Evolutionary conservation across 139 green algal species (phyloP).

Genomic region (Tetraselmis striata): DNA sequence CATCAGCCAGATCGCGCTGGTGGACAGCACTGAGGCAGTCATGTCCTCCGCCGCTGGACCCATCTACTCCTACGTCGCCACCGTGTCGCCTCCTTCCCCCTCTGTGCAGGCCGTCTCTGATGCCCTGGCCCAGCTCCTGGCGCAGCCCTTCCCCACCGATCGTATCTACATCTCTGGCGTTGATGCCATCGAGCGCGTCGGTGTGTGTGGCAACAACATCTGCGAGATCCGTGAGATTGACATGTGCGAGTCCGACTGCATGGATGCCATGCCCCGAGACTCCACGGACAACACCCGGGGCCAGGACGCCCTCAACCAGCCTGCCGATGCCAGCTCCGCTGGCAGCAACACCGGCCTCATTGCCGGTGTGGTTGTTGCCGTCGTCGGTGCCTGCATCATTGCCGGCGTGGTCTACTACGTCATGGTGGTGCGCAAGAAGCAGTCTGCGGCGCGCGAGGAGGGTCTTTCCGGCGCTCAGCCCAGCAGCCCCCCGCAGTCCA

Average conservation of each 20-base stretch:
- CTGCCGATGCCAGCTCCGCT: neutral
- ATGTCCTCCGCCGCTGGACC: neutral
- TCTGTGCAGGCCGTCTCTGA: neutral
- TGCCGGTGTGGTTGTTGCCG: neutral
- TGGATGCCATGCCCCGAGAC: no score
- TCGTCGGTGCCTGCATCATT: neutral
- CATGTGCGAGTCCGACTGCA: neutral
- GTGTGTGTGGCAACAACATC: neutral
- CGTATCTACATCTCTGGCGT: neutral
- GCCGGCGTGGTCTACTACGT: neutral
- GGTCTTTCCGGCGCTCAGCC: neutral
- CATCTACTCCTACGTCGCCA: neutral
- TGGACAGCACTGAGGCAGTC: neutral
- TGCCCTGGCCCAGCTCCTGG: neutral
- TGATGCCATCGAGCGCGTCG: neutral
- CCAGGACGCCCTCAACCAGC: no score
- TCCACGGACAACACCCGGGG: neutral
- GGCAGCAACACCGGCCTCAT: neutral
- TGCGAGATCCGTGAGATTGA: neutral
- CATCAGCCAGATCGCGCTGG: neutral
- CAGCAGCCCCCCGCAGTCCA: neutral
- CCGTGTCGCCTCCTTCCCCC: neutral
- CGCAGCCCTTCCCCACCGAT: neutral
- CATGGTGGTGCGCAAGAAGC: neutral
- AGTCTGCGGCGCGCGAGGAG: neutral